Evolutionary conservation across 78 protist species (phyloP).

Genomic region (Tieghemostelium lacteum): DNA sequence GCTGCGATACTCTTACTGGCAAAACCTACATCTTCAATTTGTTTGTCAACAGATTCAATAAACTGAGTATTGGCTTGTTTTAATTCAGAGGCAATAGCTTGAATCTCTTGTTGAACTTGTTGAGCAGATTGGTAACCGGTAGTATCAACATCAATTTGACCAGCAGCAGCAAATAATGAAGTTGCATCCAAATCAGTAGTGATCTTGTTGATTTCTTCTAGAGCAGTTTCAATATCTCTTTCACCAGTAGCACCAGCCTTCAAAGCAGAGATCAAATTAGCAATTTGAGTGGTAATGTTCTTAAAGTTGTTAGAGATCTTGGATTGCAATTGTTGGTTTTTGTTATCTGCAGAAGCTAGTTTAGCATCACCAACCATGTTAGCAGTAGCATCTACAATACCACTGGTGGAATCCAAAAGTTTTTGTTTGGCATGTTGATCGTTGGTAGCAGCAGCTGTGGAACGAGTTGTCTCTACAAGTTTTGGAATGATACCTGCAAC

Average conservation of each 20-base stretch:
- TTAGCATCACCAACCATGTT: conserved; percentile 72
- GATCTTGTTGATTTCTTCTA: conserved; percentile 33
- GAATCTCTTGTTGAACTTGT: conserved; percentile 23
- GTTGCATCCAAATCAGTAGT: conserved; percentile 79
- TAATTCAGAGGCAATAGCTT: background rate
- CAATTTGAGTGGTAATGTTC: conserved; percentile 71
- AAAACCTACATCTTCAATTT: conserved; percentile 47
- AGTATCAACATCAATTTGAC: conserved; percentile 75
- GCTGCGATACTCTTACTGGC: background rate
- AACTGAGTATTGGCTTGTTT: background rate
- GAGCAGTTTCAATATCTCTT: conserved; percentile 57
- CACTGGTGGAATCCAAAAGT: conserved; percentile 50
- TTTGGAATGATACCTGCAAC: conserved; percentile 74
- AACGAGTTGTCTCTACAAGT: conserved; percentile 63
- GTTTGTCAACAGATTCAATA: conserved; percentile 11
- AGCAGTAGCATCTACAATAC: conserved; percentile 71
- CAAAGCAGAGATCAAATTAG: conserved; percentile 49
- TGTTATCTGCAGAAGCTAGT: conserved; percentile 69
- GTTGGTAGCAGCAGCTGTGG: conserved; percentile 74
- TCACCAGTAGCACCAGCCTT: conserved; percentile 83
- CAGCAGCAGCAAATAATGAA: conserved; percentile 80
- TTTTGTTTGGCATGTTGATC: conserved; percentile 59
- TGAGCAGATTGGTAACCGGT: conserved; percentile 18
- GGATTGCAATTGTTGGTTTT: conserved; percentile 37
- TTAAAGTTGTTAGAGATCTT: conserved; percentile 76